Evolutionary conservation across 495 filamentous ascomycete genomes (phyloP).

Genomic region (Aspergillus affinis): DNA sequence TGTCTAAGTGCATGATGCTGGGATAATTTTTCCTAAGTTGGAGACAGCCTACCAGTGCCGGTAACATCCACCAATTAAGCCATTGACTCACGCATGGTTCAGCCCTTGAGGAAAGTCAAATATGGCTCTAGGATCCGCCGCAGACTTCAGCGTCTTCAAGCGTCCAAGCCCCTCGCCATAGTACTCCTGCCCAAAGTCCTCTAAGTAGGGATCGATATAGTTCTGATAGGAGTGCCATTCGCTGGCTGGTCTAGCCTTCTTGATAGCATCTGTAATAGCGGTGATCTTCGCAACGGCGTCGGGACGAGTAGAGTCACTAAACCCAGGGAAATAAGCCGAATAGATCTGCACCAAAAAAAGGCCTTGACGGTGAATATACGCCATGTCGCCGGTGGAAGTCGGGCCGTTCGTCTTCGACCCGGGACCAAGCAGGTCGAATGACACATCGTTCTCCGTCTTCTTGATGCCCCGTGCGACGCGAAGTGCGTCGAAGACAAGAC

Average conservation of each 20-base stretch:
- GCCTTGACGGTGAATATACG: constrained; percentile 4
- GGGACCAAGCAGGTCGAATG: constrained; percentile 1
- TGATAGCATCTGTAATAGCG: neutral
- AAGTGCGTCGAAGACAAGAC: neutral
- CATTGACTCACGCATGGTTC: neutral
- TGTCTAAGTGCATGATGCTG: no score
- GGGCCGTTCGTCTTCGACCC: constrained; percentile 1
- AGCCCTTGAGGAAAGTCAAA: constrained; percentile 8
- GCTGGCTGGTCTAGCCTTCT: neutral
- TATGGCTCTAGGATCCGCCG: neutral
- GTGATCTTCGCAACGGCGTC: neutral
- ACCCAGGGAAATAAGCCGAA: constrained; percentile 5
- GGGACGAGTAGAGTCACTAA: neutral
- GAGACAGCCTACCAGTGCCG: no score
- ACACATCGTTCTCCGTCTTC: neutral
- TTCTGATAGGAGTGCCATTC: constrained; percentile 9
- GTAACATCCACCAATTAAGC: no score
- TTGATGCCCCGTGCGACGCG: neutral
- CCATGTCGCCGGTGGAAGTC: neutral
- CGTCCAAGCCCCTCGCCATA: neutral
- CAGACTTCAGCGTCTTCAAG: constrained; percentile 2
- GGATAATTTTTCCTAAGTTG: no score
- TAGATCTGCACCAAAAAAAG: constrained; percentile 7
- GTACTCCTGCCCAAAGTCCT: constrained; percentile 3
- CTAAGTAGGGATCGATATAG: constrained; percentile 7